These are phyloP conservation scores for Abrus precatorius DNA, from an alignment of 306 rosid species.

Conservation along the genomic window DNA sequence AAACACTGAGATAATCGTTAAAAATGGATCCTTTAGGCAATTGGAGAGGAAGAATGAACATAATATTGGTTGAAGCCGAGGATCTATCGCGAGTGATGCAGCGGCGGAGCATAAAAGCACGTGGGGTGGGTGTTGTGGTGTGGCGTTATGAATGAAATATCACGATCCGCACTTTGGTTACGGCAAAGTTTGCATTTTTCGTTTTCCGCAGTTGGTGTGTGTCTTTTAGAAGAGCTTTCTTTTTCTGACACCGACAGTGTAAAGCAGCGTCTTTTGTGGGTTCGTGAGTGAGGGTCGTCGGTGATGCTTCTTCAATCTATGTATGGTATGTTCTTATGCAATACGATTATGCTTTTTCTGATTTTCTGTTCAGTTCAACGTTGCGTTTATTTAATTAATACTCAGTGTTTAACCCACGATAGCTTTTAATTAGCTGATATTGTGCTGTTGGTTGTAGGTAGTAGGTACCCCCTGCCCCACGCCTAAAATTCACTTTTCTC, in stretches of 20 bases:
- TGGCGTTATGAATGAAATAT: constrained; percentile 15
- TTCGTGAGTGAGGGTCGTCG: constrained; percentile 9
- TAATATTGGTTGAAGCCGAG: background rate
- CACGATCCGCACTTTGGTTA: constrained; percentile 50
- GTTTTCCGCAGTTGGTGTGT: background rate
- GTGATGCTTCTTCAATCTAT: constrained; percentile 5
- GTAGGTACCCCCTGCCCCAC: too few relatives aligned
- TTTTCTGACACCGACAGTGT: constrained; percentile 46
- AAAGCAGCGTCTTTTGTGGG: constrained; percentile 46
- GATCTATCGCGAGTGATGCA: constrained; percentile 45
- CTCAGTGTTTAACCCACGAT: background rate
- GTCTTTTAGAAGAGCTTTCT: background rate
- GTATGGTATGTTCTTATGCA: background rate
- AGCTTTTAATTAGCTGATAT: background rate
- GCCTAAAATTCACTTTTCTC: too few relatives aligned
- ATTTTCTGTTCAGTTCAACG: background rate
- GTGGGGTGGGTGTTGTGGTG: background rate
- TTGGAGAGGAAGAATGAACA: constrained; percentile 24
- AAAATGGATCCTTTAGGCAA: constrained; percentile 23
- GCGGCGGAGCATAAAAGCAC: constrained; percentile 23
- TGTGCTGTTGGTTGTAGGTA: too few relatives aligned
- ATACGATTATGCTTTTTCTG: background rate
- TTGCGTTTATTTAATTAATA: too few relatives aligned
- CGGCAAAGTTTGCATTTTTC: constrained; percentile 45
- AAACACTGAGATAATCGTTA: background rate